Percentiles rank a stretch among this genome's conserved stretches.
phyloP scores from a whole-genome alignment of 129 eudicot species.

The Smallanthus sonchifolius region DNA sequence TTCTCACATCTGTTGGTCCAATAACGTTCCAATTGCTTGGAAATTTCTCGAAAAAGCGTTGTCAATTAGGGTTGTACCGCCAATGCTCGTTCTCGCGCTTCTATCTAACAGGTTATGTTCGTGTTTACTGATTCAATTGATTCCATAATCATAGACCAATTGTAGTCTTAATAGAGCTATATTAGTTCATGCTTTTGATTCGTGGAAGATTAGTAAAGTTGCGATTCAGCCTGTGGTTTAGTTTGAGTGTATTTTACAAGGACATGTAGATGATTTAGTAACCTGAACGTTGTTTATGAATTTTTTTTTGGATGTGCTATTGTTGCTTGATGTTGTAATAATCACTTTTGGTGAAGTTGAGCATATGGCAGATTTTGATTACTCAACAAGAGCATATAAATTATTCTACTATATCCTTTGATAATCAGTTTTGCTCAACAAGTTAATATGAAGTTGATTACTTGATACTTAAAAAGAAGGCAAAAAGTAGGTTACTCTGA shows the following conservation, averaged over 20 bases:
- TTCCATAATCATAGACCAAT: not conserved
- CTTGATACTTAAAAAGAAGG: not conserved
- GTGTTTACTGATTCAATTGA: not conserved
- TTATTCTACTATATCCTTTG: not conserved
- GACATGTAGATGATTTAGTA: not conserved
- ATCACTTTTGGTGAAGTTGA: not conserved
- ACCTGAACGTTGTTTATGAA: not conserved
- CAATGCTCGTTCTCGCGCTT: conserved; percentile 74
- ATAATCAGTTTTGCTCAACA: not conserved
- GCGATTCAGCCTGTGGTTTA: not conserved
- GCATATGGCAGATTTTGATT: not conserved
- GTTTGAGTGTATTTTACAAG: not conserved
- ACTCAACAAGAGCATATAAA: not conserved
- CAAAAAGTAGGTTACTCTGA: not conserved
- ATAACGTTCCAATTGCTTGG: conserved; percentile 78
- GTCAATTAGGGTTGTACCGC: conserved; percentile 59
- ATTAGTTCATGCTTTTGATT: not conserved
- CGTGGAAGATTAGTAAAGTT: not conserved
- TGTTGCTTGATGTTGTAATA: not conserved
- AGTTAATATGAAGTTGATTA: not conserved
- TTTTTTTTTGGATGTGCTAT: not conserved
- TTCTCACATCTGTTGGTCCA: conserved; percentile 66
- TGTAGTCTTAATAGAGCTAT: not conserved
- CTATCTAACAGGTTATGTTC: conserved; percentile 66
- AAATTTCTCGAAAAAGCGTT: conserved; percentile 86